Evolutionary conservation across 2,329 filamentous ascomycete genomes (phyloP).

Genomic region (Boeremia lycopersici): DNA sequence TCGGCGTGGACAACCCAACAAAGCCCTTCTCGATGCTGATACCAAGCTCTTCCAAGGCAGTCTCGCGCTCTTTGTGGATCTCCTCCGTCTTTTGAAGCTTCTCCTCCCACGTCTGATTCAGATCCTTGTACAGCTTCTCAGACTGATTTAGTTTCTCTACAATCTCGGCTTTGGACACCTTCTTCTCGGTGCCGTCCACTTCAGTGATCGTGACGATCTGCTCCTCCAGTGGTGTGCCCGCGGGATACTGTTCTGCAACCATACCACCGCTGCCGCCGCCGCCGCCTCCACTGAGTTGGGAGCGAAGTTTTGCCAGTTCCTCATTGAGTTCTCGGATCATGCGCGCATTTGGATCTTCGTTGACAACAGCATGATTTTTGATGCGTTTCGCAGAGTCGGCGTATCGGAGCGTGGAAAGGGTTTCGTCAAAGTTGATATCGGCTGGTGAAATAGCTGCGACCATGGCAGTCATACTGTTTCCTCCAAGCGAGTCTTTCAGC

Average conservation of each 20-base stretch:
- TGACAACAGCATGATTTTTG: slow-evolving; percentile 99
- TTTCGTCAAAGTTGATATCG: slow-evolving; percentile 99
- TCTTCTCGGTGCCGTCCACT: slow-evolving; percentile 84
- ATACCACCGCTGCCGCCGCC: slow-evolving; percentile 50
- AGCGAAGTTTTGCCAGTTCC: slow-evolving; percentile 81
- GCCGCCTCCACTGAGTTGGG: slow-evolving; percentile 68
- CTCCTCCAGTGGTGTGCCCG: slow-evolving; percentile 89
- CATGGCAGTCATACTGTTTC: slow-evolving; percentile 99
- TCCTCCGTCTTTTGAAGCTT: slow-evolving; percentile 93
- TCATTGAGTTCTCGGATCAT: slow-evolving; percentile 99
- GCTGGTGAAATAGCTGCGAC: slow-evolving; percentile 98
- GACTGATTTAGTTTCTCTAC: slow-evolving; percentile 94
- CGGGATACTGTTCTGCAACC: slow-evolving; percentile 79
- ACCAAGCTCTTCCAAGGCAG: slow-evolving; percentile 91
- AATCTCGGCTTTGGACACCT: slow-evolving; percentile 97
- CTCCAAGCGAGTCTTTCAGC: slow-evolving; percentile 93
- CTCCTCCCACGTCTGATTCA: slow-evolving; percentile 99
- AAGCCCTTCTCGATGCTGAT: slow-evolving; percentile 99
- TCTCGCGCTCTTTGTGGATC: slow-evolving; percentile 96
- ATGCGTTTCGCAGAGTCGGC: slow-evolving; percentile 98
- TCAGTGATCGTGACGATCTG: slow-evolving; percentile 95
- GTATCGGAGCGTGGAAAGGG: slow-evolving; percentile 91
- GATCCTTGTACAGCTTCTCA: slow-evolving; percentile 91
- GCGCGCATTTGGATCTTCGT: slow-evolving; percentile 96
- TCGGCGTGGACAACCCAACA: slow-evolving; percentile 90